Evolutionary conservation across 345 rosid species (phyloP).

Genomic region (Populus euphratica): DNA sequence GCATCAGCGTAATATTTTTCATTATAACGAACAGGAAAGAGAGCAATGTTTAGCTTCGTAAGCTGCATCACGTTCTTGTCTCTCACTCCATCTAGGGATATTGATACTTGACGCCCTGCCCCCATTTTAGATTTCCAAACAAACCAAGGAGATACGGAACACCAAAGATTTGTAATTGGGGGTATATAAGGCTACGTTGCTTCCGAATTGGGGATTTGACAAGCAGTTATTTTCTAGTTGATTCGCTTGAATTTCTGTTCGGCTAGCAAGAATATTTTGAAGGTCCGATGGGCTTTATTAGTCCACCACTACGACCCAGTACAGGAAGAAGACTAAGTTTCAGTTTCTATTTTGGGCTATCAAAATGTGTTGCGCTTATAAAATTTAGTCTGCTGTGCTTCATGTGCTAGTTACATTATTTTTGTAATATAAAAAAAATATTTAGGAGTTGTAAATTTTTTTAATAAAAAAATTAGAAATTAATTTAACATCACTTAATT

Average conservation of each 20-base stretch:
- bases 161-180: background rate
- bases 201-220: background rate
- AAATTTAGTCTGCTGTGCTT: no score
- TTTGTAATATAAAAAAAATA: no score
- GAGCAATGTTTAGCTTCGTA: conserved; percentile 82
- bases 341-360: no score
- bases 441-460: no score
- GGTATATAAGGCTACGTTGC: background rate
- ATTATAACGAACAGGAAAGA: conserved; percentile 93
- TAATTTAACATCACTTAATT: no score
- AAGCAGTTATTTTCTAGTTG: background rate
- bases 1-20: conserved; percentile 89
- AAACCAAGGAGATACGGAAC: background rate
- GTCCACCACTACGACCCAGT: background rate
- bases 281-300: background rate
- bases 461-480: no score
- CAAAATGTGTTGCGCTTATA: no score
- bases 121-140: conserved; percentile 44
- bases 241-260: background rate
- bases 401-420: no score
- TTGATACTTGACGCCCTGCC: conserved; percentile 61
- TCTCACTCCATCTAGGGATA: conserved; percentile 86
- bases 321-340: no score
- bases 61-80: conserved; percentile 99
- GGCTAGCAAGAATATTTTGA: background rate